Evolutionary conservation across 768 basidiomycete genomes (phyloP).

Genomic region (Mycena haematopus): DNA sequence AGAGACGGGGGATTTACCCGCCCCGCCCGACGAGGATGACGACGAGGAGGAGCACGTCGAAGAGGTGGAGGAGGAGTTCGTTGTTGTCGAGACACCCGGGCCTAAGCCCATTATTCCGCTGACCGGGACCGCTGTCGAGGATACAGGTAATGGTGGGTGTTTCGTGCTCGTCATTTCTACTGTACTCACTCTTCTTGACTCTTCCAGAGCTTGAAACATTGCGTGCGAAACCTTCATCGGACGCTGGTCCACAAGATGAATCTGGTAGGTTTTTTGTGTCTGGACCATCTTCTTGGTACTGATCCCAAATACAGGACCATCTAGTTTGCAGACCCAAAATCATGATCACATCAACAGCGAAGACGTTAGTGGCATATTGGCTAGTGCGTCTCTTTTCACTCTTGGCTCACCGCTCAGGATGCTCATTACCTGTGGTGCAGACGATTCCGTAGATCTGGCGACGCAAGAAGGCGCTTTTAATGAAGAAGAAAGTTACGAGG

Average conservation of each 20-base stretch:
- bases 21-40: conserved; percentile 24
- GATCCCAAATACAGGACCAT: conserved; percentile 1
- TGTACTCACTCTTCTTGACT: background rate
- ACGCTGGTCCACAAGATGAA: background rate
- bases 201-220: conserved; percentile 15
- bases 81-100: conserved; percentile 20
- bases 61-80: conserved; percentile 16
- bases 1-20: conserved; percentile 17
- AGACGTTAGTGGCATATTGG: conserved; percentile 1
- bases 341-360: conserved; percentile 35
- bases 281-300: background rate
- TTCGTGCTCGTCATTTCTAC: background rate
- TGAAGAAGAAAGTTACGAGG: conserved; percentile 37
- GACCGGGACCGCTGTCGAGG: conserved; percentile 15
- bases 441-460: conserved; percentile 26
- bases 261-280: conserved; percentile 11
- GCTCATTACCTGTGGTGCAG: conserved; percentile 7
- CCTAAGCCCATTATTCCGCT: conserved; percentile 21
- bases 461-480: conserved; percentile 29
- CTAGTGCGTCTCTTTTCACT: conserved; percentile 6
- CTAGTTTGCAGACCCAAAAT: conserved; percentile 10
- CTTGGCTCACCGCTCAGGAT: no score
- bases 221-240: background rate
- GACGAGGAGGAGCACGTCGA: conserved; percentile 18
- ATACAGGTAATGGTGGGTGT: conserved; percentile 27